Evolutionary conservation across 2,329 filamentous ascomycete genomes (phyloP), one percentile per base, ranked within the genome.

Genomic region (Microsporum canis): DNA sequence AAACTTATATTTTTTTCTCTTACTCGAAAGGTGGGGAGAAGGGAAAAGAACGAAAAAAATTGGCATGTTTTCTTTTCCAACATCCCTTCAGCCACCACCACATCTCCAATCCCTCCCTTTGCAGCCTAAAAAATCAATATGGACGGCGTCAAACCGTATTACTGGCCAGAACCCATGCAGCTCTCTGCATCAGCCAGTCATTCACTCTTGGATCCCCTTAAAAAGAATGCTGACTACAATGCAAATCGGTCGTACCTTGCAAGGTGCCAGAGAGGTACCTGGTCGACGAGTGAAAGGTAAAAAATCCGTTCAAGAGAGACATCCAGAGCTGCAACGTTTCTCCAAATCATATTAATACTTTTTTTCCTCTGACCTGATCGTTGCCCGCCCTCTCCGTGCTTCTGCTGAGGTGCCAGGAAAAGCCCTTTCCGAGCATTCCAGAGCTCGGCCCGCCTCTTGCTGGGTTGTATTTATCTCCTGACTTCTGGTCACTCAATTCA

Each of bases 111-210:
- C 49, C 49, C 49, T 53, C 27, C 36, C 31, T 12, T 47, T 47
- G 41, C 57, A 59, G 39, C 23, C 57, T 47, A 12, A 47, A 59
- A 47, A 59, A 45, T 59, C 57, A 47, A 59, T 59, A 59, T 59
- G 57, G 38, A 8, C 31, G 57, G n/a, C 34, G 29, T 47, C 57
- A 38, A 45, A 23, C 39, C 38, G 12, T 47, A 27, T 45, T 45
- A 43, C 57, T 47, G 38, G 38, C 33, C 57, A 29, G 29, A 59
- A 59, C 23, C 57, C 57, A 45, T 59, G 57, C 57, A 59, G 4
- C 23, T 47, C 17, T 47, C 39, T 45, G 57, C 57, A 59, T 41
- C 41, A 59, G 55, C 55, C 55, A 41, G 55, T 57, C 57, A 59
- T 59, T 43, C 57, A 10, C 29, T 43, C 57, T 47, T 31, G 41